These are phyloP conservation scores for Colletotrichum cordylinicola DNA, from an alignment of 2,329 filamentous ascomycete genomes.

Conservation along the genomic window DNA sequence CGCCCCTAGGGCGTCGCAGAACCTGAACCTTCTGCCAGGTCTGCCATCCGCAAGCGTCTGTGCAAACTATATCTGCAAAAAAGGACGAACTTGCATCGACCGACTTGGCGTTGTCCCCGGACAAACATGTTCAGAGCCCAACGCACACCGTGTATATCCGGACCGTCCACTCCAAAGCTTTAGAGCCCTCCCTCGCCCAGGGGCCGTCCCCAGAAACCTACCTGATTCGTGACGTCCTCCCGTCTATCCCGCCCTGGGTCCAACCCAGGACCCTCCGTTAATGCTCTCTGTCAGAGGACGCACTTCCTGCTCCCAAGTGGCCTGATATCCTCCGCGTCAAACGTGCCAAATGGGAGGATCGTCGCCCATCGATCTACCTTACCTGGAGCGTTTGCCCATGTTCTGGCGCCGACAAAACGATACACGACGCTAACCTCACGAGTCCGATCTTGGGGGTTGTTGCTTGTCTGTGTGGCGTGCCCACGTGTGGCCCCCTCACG, in stretches of 20 bases:
- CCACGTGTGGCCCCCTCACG: neutral
- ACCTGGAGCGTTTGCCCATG: neutral
- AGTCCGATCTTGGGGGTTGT: neutral
- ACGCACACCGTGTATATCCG: neutral
- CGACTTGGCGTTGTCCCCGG: neutral
- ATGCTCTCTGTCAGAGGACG: neutral
- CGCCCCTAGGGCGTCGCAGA: neutral
- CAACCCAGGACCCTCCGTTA: neutral
- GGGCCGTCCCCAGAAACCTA: neutral
- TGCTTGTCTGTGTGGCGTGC: neutral
- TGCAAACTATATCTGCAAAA: neutral
- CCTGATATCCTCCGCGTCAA: neutral
- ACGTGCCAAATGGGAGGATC: neutral
- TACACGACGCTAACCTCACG: neutral
- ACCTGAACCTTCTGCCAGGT: neutral
- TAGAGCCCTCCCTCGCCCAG: neutral
- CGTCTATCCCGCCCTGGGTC: neutral
- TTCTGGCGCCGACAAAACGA: neutral
- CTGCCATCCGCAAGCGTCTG: neutral
- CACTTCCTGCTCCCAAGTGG: neutral
- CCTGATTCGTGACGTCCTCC: slow-evolving; percentile 9
- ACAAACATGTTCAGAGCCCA: slow-evolving; percentile 2
- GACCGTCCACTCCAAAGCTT: neutral
- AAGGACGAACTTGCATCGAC: slow-evolving; percentile 6
- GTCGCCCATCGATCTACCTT: neutral